Evolutionary conservation across 768 basidiomycete genomes (phyloP), one percentile per base, ranked within the genome.

Genomic region (Russula dissimulans): DNA sequence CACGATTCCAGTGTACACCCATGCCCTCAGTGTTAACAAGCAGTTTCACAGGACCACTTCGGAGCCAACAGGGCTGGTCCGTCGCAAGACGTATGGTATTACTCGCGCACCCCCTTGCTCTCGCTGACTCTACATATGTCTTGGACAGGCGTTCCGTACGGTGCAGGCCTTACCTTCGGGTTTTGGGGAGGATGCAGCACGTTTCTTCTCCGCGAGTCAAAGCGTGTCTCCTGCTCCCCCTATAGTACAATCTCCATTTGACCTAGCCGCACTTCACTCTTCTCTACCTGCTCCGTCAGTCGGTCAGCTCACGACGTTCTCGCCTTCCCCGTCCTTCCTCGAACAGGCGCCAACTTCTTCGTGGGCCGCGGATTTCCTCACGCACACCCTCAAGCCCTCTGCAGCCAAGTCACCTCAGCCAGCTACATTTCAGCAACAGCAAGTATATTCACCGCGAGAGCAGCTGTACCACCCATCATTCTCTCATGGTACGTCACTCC

Each of bases 351-450:
- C 63, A 67, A 62, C 12, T 42, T 47, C 76, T 15, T 71, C 77
- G n/a, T 89, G 87, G 86, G 83, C 85, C 1, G 66, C 78, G 22
- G 85, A 87, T 68, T 88, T 88, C 62, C 51, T 82, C 60, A 71
- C 73, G 46, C 77, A 75, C 41, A 73, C 73, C 39, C 56, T 62
- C 3, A 55, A 54, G 26, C 36, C 58, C 8, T 49, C 64, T 7
- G 56, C 36, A 15, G 46, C 48, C 29, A 31, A 43, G 22, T 39
- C 56, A 17, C 34, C 39, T 29, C 43, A 52, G 43, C 14, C 17
- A 22, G 17, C 41, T 10, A 15, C 47, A 29, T 22, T 47, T 42
- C 39, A 15, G 50, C 32, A 29, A n/a, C 41, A 43, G 12, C 43
- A 44, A 34, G 42, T 11, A 26, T 41, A 42, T 57, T 46, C 56